Base-by-base conservation (phyloP, 2,329 filamentous ascomycete genomes). In the Leptographium galeiforme region DNA sequence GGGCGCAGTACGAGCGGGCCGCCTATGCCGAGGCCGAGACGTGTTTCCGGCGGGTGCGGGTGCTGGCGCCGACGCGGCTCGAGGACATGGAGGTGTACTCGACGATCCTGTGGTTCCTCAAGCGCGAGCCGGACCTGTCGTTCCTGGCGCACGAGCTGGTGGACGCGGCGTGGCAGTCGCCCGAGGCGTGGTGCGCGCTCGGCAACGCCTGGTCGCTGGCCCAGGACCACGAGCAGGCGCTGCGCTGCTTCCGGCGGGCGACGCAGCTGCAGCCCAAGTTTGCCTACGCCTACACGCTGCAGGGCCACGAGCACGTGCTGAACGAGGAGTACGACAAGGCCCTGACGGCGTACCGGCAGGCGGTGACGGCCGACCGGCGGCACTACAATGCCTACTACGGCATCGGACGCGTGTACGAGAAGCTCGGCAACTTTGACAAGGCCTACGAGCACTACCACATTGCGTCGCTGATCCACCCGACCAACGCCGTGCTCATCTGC, bases 331-430 rank as follows among this genome's bases (percentile, higher is more conserved):
- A 93, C 63, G 91, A 97, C 65, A 95, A 95, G 66, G 93, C 93
- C 0, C 78, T 95, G 46, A 81, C 84, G 41, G 85, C 89, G 2
- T 98, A 96, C 67, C 82, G 94, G 38, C 81, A 84, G 52, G 90
- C 89, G 2, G 87, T 98, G 60, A 80, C 84, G 46, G 89, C 88
- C 0, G 90, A 98, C 63, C 82, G 79, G 53, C 82, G 91, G 19
- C 91, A 96, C 65, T 98, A 97, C 72, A 95, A 96, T 64, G 93
- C 91, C n/a, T 97, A 94, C 79, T 98, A 97, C 66, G 93, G 93
- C 60, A 82, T 86, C 54, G 82, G 81, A 34, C 76, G 79, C 56
- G 89, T 95, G 1, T 93, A 91, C 62, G 88, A 95, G 67, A 91
- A 90, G 63, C 79, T 94, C 62, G 90, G 89, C 63, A 90, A 89